These are phyloP conservation scores for Pseudogymnoascus pannorum DNA, from an alignment of 2,329 filamentous ascomycete genomes.

Conservation along the genomic window DNA sequence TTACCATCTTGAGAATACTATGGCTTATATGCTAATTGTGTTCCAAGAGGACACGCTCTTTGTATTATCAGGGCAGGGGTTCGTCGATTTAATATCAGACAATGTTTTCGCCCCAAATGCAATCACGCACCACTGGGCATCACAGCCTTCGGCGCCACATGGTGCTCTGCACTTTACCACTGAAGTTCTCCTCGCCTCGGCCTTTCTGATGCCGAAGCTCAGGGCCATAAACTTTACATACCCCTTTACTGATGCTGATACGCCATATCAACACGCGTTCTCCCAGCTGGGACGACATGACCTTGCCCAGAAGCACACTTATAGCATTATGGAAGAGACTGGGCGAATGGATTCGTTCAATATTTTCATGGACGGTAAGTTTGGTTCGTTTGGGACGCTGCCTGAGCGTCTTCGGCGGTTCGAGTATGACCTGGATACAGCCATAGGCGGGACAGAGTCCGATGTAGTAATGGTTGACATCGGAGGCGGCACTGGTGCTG, in stretches of 20 bases:
- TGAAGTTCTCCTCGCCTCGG: constrained; percentile 30
- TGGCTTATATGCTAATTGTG: neutral
- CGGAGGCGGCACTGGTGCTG: constrained; percentile 31
- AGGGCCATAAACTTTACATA: constrained; percentile 30
- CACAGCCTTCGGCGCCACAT: constrained; percentile 30
- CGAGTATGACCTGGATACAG: constrained; percentile 29
- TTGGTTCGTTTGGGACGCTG: constrained; percentile 28
- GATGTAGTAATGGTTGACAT: constrained; percentile 30
- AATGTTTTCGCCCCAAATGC: constrained; percentile 28
- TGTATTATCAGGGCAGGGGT: constrained; percentile 31
- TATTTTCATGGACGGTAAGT: constrained; percentile 34
- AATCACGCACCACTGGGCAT: constrained; percentile 30
- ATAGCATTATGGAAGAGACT: constrained; percentile 31
- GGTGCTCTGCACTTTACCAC: constrained; percentile 33
- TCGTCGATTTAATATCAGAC: constrained; percentile 30
- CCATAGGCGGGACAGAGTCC: constrained; percentile 17
- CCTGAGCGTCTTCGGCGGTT: constrained; percentile 27
- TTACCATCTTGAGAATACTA: neutral
- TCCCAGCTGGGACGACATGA: constrained; percentile 26
- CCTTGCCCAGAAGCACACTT: constrained; percentile 29
- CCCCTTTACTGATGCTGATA: constrained; percentile 29
- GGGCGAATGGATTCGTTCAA: constrained; percentile 35
- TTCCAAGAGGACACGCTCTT: constrained; percentile 31
- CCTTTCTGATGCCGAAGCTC: constrained; percentile 32
- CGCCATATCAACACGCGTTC: constrained; percentile 31